Evolutionary conservation across 2,329 filamentous ascomycete species (phyloP), one percentile per base, ranked within the genome.

Genomic region (Coleophoma crateriformis): DNA sequence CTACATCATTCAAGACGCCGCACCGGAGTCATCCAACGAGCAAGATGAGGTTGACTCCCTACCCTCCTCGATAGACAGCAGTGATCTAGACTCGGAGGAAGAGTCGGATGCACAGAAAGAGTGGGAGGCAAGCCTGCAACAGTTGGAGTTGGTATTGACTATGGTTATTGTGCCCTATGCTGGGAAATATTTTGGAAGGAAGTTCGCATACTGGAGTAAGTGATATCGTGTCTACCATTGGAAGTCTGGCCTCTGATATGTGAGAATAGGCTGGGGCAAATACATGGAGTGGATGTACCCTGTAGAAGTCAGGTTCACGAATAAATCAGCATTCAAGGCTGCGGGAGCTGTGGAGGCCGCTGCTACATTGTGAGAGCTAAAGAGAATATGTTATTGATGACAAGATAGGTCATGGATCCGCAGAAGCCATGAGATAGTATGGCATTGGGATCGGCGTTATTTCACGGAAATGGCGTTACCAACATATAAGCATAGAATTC

Each of bases 201-300:
- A 90, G 69, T 95, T 91, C 73, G 92, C 92, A 52, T 96, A 95
- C 67, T 96, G 90, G 89, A 90, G 92, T 96, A 77, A 67, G 86
- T 20, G 51, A 20, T 38, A 7, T 35, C 27, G 3, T 7, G 27
- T 27, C 27, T 27, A 27, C 27, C 12, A 50, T 54, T 49, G 54
- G 49, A 33, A 50, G 44, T 43, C n/a, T 19, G 2, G 19, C 11
- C 20, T 48, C 38, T 52, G 19, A 38, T 38, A 17, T n/a, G 43
- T 17, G 19, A 22, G n/a, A 33, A 49, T 54, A 96, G 91, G 90
- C 58, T 96, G 92, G 91, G 86, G 85, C 19, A 84, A 86, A 62
- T 95, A 90, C 66, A 96, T 96, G 91, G 82, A 90, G 67, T 97
- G 90, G 91, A 85, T 88, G 68, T 94, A 96, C 65, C 83, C 83